Evolutionary conservation across 495 filamentous ascomycete species (phyloP).

Genomic region (Friedmanniomyces simplex): DNA sequence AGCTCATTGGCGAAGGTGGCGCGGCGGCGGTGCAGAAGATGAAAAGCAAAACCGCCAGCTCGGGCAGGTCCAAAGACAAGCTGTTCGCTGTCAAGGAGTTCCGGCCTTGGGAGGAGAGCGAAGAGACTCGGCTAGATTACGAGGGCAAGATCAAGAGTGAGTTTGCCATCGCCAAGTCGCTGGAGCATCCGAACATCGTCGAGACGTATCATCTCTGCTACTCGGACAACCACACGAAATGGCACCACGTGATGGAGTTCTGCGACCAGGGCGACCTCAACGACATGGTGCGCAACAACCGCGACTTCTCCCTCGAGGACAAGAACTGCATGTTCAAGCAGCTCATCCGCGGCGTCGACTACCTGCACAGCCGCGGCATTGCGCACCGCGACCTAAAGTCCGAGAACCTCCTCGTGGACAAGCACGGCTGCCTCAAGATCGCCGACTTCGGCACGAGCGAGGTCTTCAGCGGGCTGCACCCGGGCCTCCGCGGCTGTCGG

Average conservation of each 20-base stretch:
- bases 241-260: conserved; percentile 82
- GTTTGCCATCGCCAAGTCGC: conserved; percentile 63
- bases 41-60: conserved; percentile 37
- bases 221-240: conserved; percentile 45
- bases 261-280: conserved; percentile 66
- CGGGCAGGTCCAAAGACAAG: conserved; percentile 39
- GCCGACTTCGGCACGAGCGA: conserved; percentile 73
- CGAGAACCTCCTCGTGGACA: conserved; percentile 63
- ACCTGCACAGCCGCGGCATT: conserved; percentile 60
- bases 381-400: conserved; percentile 77
- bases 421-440: conserved; percentile 63
- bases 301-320: conserved; percentile 49
- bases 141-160: conserved; percentile 71
- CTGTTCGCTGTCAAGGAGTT: conserved; percentile 73
- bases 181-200: conserved; percentile 72
- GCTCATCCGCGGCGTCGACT: conserved; percentile 56
- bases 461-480: conserved; percentile 64
- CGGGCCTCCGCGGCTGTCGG: conserved; percentile 46
- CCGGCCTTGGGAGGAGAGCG: conserved; percentile 48
- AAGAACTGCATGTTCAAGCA: conserved; percentile 73
- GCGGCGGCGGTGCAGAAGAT: conserved; percentile 64
- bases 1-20: conserved; percentile 53
- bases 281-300: conserved; percentile 47
- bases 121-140: conserved; percentile 52
- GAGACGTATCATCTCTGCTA: conserved; percentile 60